Evolutionary conservation across 352 stramenopile genomes (phyloP), one percentile per base, ranked within the genome.

Genomic region (Globisporangium apiculatum): DNA sequence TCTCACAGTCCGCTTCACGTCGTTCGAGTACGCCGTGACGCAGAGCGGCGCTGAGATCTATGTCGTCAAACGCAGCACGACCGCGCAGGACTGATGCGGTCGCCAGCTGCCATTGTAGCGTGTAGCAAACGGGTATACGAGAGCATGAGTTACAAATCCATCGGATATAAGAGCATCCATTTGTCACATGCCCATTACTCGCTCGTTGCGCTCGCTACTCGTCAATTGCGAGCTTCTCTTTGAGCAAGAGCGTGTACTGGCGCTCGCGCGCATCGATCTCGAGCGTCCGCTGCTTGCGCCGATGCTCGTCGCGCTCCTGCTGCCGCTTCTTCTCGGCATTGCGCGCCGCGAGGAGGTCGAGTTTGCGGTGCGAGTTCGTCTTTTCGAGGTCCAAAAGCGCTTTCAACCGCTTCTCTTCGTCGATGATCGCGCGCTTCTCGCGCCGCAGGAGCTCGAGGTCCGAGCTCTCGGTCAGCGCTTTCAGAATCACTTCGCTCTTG

Each of bases 341-440:
- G 31, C 92, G 79, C 8, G 93, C 93, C 0, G 90, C 92, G 12
- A 95, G 71, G 48, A 97, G 71, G 57, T 98, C 92, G 51, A 89
- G 74, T 67, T 98, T 98, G 9, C 88, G 75, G 58, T 97, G 89
- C 1, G 81, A 87, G 43, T 96, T 97, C 52, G 86, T 95, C 70
- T 98, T 98, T 57, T 98, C 92, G 0, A 98, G 76, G 60, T 97
- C 89, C 53, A 98, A 67, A 2, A 98, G 69, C 36, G 93, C 92
- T 61, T 97, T 97, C 41, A 98, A 61, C 3, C 93, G 85, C 55
- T 91, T 90, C 70, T 98, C 93, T 67, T 98, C 93, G 55, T 97
- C 86, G 40, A 97, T 89, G 59, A 98, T 98, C 5, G 91, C 90
- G 18, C 91, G 80, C 79, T 98, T 98, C 64, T 98, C 93, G 43